Percentiles rank a stretch among this genome's conserved stretches.
phyloP scores from a whole-genome alignment of 495 filamentous ascomycete species.

The Haplographium delicatum region DNA sequence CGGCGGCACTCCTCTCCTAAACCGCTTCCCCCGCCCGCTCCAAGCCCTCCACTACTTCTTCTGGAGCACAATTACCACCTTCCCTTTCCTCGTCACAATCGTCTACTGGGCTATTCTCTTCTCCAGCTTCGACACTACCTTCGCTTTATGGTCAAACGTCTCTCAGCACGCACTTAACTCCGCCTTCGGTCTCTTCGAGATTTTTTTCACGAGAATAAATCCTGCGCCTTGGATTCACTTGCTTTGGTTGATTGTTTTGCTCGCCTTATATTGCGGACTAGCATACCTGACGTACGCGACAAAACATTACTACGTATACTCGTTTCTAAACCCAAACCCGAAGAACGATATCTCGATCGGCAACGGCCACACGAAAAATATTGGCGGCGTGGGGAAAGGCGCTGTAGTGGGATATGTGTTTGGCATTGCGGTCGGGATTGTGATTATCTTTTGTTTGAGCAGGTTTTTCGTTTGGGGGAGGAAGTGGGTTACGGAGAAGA shows the following conservation, averaged over 20 bases:
- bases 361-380: conserved; percentile 19
- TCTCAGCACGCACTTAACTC: conserved; percentile 72
- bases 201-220: conserved; percentile 56
- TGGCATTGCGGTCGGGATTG: conserved; percentile 57
- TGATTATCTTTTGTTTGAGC: conserved; percentile 57
- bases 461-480: conserved; percentile 41
- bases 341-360: conserved; percentile 35
- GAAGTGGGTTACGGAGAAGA: conserved; percentile 47
- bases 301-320: conserved; percentile 68
- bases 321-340: conserved; percentile 58
- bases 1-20: conserved; percentile 51
- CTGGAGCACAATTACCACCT: conserved; percentile 62
- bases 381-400: conserved; percentile 28
- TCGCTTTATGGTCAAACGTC: conserved; percentile 63
- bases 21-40: conserved; percentile 54
- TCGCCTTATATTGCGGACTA: conserved; percentile 65
- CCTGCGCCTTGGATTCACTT: conserved; percentile 55
- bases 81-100: conserved; percentile 62
- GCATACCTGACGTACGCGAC: conserved; percentile 68
- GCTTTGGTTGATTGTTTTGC: conserved; percentile 51
- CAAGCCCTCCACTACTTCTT: conserved; percentile 61
- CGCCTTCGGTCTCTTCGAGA: conserved; percentile 65
- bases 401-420: conserved; percentile 52
- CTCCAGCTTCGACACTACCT: conserved; percentile 42
- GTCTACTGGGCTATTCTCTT: conserved; percentile 60